Percentiles rank a stretch among this genome's conserved stretches.
phyloP scores from a whole-genome alignment of 495 filamentous ascomycete species.

The Neurospora sp. region DNA sequence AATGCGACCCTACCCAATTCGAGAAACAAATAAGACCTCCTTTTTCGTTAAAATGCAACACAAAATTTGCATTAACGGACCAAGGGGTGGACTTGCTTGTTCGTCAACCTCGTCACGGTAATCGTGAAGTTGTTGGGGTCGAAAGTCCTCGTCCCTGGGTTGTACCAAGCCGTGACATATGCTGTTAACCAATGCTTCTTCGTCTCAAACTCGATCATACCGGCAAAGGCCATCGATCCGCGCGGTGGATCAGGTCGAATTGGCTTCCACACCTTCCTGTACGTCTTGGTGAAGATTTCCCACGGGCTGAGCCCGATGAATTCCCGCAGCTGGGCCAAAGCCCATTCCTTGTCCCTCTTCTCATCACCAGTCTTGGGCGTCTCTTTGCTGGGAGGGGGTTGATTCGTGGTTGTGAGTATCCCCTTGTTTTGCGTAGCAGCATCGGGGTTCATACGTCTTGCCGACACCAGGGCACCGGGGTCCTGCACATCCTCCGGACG shows the following conservation, averaged over 20 bases:
- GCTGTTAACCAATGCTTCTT: conserved; percentile 30
- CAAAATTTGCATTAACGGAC: background rate
- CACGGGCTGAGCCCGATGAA: conserved; percentile 19
- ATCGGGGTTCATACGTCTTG: background rate
- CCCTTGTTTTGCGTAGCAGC: background rate
- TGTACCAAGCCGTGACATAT: conserved; percentile 22
- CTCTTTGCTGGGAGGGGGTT: background rate
- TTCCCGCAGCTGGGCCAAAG: background rate
- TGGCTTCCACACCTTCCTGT: conserved; percentile 36
- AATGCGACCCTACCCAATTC: background rate
- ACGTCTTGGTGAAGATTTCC: conserved; percentile 42
- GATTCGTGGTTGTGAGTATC: background rate
- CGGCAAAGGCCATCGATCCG: conserved; percentile 53
- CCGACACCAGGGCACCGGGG: conserved; percentile 8
- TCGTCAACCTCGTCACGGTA: conserved; percentile 2
- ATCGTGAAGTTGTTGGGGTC: conserved; percentile 6
- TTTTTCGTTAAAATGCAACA: background rate
- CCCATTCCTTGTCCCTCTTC: background rate
- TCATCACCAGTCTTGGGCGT: background rate
- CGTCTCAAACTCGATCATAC: conserved; percentile 55
- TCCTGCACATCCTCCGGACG: conserved; percentile 17
- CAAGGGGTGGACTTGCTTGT: conserved; percentile 2
- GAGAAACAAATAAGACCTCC: background rate
- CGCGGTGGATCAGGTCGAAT: conserved; percentile 40
- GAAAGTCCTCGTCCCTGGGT: conserved; percentile 14